Conservation (phyloP, 2,329 filamentous ascomycete genomes). For the Clarireedia paspali region DNA sequence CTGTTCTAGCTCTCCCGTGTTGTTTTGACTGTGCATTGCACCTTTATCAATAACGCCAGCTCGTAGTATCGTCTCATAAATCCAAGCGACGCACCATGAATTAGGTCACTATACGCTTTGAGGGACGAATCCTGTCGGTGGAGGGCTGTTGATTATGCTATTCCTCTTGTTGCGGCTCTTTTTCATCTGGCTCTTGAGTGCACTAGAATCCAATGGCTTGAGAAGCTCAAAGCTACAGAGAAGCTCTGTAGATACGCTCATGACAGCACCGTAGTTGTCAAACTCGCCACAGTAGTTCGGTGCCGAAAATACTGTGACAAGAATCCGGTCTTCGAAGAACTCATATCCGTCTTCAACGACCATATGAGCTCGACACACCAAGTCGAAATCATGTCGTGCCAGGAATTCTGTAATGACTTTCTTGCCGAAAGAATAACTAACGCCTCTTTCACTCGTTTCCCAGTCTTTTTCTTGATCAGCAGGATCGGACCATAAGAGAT, state of each 20-base stretch:
- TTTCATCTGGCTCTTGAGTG: conserved; percentile 97
- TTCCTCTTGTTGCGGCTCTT: conserved; percentile 92
- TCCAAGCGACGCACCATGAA: no score
- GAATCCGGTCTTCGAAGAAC: conserved; percentile 90
- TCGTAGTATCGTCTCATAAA: no score
- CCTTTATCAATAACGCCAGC: background rate
- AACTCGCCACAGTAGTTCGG: conserved; percentile 99
- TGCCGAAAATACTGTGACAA: conserved; percentile 96
- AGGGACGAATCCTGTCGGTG: conserved; percentile 31
- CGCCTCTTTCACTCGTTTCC: conserved; percentile 94
- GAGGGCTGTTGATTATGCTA: conserved; percentile 92
- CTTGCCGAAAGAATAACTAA: conserved; percentile 98
- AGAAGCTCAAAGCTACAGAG: conserved; percentile 95
- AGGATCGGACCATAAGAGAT: conserved; percentile 93
- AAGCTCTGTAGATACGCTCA: conserved; percentile 91
- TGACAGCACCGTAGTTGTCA: conserved; percentile 97
- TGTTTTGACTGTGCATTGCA: background rate
- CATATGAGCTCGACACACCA: conserved; percentile 97
- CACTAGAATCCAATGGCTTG: conserved; percentile 92
- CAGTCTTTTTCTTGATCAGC: conserved; percentile 97
- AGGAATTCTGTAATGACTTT: conserved; percentile 97
- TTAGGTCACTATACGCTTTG: conserved; percentile 9
- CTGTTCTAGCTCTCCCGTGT: background rate
- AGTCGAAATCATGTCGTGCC: conserved; percentile 88
- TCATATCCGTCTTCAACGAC: conserved; percentile 99